Evolutionary conservation across 345 rosid genomes (phyloP).

Genomic region (Eucalyptus erythrocorys): DNA sequence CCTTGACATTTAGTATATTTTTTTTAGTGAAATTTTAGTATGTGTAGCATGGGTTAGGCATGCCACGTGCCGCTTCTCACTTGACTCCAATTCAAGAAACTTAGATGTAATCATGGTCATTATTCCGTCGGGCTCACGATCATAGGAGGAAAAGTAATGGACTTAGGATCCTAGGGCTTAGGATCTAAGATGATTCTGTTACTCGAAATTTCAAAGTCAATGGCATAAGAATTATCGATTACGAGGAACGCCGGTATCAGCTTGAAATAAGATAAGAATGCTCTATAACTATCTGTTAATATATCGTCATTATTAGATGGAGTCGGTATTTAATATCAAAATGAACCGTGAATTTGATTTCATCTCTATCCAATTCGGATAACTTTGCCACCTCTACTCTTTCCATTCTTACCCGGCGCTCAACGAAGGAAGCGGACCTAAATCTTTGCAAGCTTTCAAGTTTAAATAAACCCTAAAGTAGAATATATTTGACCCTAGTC

Average conservation of each 20-base stretch:
- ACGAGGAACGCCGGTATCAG: rapidly evolving
- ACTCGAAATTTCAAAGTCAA: not conserved
- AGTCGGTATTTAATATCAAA: not conserved
- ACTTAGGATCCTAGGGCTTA: not conserved
- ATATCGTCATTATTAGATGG: not conserved
- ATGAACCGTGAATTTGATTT: not conserved
- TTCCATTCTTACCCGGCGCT: not conserved
- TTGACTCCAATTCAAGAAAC: not conserved
- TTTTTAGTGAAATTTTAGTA: not conserved
- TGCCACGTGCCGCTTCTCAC: not conserved
- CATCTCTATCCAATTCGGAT: not conserved
- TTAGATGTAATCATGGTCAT: not conserved
- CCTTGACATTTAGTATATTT: rapidly evolving
- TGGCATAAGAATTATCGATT: not conserved
- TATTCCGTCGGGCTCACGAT: not conserved
- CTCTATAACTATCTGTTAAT: not conserved
- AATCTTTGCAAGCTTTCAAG: not conserved
- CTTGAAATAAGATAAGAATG: not conserved
- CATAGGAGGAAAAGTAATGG: not conserved
- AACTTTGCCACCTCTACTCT: not conserved
- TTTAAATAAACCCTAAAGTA: not conserved
- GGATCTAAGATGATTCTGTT: not conserved
- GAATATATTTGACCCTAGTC: not conserved
- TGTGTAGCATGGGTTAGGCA: not conserved
- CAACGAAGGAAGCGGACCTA: not conserved